phyloP scores from a whole-genome alignment of 345 rosid genomes.

The Lepidium aucheri region DNA sequence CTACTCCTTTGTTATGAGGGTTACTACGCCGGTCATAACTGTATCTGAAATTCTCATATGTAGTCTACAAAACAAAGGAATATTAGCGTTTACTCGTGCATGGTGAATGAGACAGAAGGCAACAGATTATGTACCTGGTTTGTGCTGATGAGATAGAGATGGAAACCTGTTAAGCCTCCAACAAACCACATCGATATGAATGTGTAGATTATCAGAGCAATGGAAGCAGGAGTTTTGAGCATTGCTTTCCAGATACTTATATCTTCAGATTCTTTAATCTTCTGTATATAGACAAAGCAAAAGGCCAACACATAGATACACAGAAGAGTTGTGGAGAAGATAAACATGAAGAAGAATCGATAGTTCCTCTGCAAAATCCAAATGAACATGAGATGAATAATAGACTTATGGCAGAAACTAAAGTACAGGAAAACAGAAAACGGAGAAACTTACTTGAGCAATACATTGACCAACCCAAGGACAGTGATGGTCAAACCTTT shows the following conservation, averaged over 20 bases:
- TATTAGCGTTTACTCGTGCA: neutral
- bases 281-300: slow-evolving; percentile 62
- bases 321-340: slow-evolving; percentile 70
- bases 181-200: slow-evolving; percentile 74
- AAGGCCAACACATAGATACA: slow-evolving; percentile 76
- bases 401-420: neutral
- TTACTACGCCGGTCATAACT: slow-evolving; percentile 62
- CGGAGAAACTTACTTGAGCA: slow-evolving; percentile 52
- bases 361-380: slow-evolving; percentile 65
- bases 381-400: slow-evolving; percentile 16
- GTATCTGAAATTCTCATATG: slow-evolving; percentile 76
- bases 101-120: neutral
- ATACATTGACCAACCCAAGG: slow-evolving; percentile 99
- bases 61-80: slow-evolving; percentile 50
- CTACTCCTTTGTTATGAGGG: slow-evolving; percentile 71
- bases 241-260: slow-evolving; percentile 57
- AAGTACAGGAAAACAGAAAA: neutral
- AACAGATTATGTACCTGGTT: slow-evolving; percentile 54
- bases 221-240: slow-evolving; percentile 64
- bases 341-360: slow-evolving; percentile 94
- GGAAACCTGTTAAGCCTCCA: slow-evolving; percentile 87
- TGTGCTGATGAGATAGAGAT: slow-evolving; percentile 65
- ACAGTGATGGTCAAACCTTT: slow-evolving; percentile 93
- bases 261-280: slow-evolving; percentile 46
- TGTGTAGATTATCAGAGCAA: slow-evolving; percentile 62